phyloP scores from a whole-genome alignment of 257 asterid species.

The Solanum virginianum region DNA sequence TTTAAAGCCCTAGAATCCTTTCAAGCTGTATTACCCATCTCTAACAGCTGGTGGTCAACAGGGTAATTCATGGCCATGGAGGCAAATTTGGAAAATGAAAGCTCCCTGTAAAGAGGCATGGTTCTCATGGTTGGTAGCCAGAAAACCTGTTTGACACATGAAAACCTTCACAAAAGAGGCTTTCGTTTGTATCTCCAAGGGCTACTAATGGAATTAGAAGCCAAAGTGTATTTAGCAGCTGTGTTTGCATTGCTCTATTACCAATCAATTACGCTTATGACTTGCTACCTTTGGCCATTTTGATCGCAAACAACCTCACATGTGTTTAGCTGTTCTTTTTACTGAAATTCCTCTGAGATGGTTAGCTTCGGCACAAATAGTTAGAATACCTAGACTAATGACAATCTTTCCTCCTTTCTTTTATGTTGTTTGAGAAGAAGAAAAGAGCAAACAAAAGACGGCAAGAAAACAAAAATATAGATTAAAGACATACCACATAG shows the following conservation, averaged over 20 bases:
- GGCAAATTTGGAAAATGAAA: not conserved
- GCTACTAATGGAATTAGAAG: not conserved
- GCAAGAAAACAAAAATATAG: not conserved
- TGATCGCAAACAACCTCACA: not conserved
- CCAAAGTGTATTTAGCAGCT: not conserved
- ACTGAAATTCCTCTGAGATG: not conserved
- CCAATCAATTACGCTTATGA: not conserved
- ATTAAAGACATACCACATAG: constrained; percentile 67
- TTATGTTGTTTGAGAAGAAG: not conserved
- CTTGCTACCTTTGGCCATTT: not conserved
- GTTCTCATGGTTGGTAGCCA: not conserved
- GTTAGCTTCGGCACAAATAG: not conserved
- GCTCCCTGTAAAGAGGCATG: not conserved
- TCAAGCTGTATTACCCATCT: not conserved
- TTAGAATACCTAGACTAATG: not conserved
- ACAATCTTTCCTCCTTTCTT: not conserved
- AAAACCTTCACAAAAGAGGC: not conserved
- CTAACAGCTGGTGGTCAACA: not conserved
- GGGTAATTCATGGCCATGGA: not conserved
- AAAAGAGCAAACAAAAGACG: not conserved
- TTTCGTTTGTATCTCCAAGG: not conserved
- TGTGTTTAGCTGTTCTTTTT: not conserved
- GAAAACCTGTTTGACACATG: not conserved
- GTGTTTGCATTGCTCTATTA: not conserved
- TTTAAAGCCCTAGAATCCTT: not conserved